Conservation (phyloP, 2,329 filamentous ascomycete species). For the Trematosphaeria pertusa region DNA sequence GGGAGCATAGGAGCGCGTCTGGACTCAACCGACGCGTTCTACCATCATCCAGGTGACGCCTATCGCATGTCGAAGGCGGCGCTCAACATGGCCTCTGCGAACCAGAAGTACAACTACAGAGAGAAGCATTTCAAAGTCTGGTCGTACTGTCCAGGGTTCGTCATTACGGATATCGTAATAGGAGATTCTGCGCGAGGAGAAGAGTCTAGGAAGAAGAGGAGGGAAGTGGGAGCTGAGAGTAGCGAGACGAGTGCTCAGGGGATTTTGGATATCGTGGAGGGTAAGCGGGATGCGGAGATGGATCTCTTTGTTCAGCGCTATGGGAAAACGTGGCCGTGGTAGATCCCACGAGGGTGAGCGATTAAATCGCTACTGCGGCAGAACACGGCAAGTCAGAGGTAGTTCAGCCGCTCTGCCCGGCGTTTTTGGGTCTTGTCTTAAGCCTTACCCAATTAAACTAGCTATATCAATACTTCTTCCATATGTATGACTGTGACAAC, state of each 20-base stretch:
- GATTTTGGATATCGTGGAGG: background rate
- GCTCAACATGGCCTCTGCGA: constrained; percentile 45
- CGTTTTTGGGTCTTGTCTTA: no score
- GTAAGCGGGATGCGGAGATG: background rate
- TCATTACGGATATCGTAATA: constrained; percentile 32
- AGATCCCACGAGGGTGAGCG: no score
- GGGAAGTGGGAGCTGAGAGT: background rate
- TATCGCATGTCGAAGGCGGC: constrained; percentile 48
- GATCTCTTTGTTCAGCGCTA: background rate
- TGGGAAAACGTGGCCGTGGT: background rate
- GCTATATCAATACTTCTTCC: no score
- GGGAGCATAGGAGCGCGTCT: constrained; percentile 38
- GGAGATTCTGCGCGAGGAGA: no score
- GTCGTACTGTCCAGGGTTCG: constrained; percentile 41
- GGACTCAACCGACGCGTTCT: constrained; percentile 14
- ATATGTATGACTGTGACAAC: no score
- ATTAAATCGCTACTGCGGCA: no score
- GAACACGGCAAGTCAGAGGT: no score
- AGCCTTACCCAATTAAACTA: no score
- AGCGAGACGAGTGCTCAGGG: background rate
- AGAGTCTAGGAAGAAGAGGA: background rate
- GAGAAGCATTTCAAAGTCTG: constrained; percentile 35
- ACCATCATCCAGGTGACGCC: constrained; percentile 12
- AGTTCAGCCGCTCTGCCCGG: no score
- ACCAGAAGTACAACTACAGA: constrained; percentile 49